Evolutionary conservation across 1,139 yeast genomes (phyloP).

Genomic region (Citeromyces siamensis): DNA sequence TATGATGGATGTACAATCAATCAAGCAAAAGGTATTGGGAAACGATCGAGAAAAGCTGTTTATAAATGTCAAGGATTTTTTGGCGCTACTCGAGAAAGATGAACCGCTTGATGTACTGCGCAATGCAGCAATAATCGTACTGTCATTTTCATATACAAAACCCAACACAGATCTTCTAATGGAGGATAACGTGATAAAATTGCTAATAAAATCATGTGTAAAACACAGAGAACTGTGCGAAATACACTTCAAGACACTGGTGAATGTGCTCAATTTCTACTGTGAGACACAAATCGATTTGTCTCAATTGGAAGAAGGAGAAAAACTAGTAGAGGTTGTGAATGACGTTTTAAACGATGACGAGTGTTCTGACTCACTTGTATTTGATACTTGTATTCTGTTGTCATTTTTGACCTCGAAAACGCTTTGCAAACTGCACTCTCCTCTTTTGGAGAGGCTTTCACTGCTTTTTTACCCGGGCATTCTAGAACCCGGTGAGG

Average conservation of each 20-base stretch:
- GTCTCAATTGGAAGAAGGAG: constrained; percentile 8
- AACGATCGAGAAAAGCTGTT: constrained; percentile 14
- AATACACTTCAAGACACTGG: constrained; percentile 12
- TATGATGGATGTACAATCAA: constrained; percentile 6
- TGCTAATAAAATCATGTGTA: constrained; percentile 14
- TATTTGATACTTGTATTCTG: constrained; percentile 14
- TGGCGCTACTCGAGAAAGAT: not conserved
- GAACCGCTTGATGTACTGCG: constrained; percentile 5
- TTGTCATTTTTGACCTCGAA: constrained; percentile 17
- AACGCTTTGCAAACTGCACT: constrained; percentile 9
- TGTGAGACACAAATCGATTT: constrained; percentile 11
- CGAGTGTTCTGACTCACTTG: constrained; percentile 6
- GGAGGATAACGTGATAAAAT: constrained; percentile 9
- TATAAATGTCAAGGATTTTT: not conserved
- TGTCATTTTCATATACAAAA: constrained; percentile 17
- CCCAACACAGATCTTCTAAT: constrained; percentile 12
- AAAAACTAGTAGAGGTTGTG: constrained; percentile 9
- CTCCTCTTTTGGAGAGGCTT: constrained; percentile 14
- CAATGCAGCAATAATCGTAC: constrained; percentile 16
- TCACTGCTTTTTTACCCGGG: constrained; percentile 10
- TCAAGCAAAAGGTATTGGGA: constrained; percentile 13
- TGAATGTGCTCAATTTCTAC: constrained; percentile 15
- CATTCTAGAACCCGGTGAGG: not conserved
- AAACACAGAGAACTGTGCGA: constrained; percentile 11
- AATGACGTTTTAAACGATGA: constrained; percentile 4